phyloP scores from a whole-genome alignment of 2,329 filamentous ascomycete species.

The Fusarium equiseti region DNA sequence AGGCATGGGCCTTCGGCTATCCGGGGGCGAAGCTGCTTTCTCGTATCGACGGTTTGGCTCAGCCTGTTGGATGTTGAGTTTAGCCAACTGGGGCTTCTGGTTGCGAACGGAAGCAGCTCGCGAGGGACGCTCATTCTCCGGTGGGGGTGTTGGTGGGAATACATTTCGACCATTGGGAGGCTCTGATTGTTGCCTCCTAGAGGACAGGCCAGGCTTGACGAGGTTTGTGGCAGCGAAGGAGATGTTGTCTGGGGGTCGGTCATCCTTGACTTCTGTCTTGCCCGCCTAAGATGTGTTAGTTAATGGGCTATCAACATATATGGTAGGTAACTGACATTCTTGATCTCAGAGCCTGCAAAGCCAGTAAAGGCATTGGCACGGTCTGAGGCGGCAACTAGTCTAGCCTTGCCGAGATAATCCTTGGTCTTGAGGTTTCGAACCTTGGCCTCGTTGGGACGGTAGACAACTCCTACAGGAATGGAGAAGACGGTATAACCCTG shows the following conservation, averaged over 20 bases:
- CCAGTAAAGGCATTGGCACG: constrained; percentile 84
- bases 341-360: constrained; percentile 82
- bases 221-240: constrained; percentile 94
- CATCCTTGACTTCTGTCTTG: constrained; percentile 74
- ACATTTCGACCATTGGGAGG: constrained; percentile 82
- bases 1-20: constrained; percentile 49
- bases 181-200: constrained; percentile 86
- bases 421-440: constrained; percentile 98
- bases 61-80: constrained; percentile 70
- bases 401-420: constrained; percentile 96
- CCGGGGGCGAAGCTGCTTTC: constrained; percentile 63
- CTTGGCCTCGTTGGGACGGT: constrained; percentile 96
- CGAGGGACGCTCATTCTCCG: constrained; percentile 81
- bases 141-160: constrained; percentile 98
- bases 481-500: constrained; percentile 99
- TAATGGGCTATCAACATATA: constrained; percentile 1
- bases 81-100: constrained; percentile 70
- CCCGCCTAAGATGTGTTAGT: constrained; percentile 57
- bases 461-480: constrained; percentile 94
- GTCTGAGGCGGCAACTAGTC: constrained; percentile 89
- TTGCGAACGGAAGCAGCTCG: constrained; percentile 72
- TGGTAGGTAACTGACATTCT: constrained; percentile 67
- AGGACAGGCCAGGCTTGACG: constrained; percentile 85
- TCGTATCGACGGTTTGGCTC: constrained; percentile 67
- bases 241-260: constrained; percentile 84